Evolutionary conservation across 2,329 filamentous ascomycete genomes (phyloP).

Genomic region (Colletotrichum tropicicola): DNA sequence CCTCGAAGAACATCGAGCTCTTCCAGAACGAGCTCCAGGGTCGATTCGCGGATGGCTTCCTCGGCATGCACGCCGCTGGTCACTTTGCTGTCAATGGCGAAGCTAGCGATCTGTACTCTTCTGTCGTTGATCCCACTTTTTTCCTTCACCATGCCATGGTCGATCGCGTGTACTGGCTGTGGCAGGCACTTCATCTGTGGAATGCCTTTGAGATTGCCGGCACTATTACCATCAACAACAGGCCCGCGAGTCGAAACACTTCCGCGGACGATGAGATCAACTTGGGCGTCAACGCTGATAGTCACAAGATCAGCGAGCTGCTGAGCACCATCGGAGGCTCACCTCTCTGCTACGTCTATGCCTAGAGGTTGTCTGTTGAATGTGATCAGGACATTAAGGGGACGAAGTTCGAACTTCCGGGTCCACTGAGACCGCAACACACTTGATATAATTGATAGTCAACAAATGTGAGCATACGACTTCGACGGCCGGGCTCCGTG

Average conservation of each 20-base stretch:
- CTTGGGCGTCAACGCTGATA: slow-evolving; percentile 36
- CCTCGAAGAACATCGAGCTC: slow-evolving; percentile 37
- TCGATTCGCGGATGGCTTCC: slow-evolving; percentile 28
- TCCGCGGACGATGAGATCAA: slow-evolving; percentile 36
- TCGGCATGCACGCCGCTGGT: slow-evolving; percentile 47
- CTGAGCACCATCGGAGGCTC: slow-evolving; percentile 40
- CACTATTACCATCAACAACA: slow-evolving; percentile 33
- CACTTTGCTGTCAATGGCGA: slow-evolving; percentile 50
- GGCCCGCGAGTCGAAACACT: slow-evolving; percentile 32
- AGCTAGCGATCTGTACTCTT: slow-evolving; percentile 41
- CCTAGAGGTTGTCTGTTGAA: not conserved
- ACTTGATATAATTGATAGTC: too few relatives aligned
- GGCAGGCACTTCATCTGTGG: slow-evolving; percentile 36
- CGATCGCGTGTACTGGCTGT: slow-evolving; percentile 39
- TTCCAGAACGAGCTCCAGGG: slow-evolving; percentile 49
- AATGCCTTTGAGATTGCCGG: slow-evolving; percentile 31
- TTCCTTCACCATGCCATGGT: slow-evolving; percentile 39
- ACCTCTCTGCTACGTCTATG: slow-evolving; percentile 46
- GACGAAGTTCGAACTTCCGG: too few relatives aligned
- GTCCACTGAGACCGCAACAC: too few relatives aligned
- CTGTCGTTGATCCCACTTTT: slow-evolving; percentile 40
- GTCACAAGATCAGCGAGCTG: slow-evolving; percentile 40
- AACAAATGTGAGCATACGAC: too few relatives aligned
- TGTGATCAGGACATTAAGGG: too few relatives aligned
- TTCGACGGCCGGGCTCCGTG: too few relatives aligned